phyloP scores from a whole-genome alignment of 148 eudicot species.

The Pharnaceum exiguum region DNA sequence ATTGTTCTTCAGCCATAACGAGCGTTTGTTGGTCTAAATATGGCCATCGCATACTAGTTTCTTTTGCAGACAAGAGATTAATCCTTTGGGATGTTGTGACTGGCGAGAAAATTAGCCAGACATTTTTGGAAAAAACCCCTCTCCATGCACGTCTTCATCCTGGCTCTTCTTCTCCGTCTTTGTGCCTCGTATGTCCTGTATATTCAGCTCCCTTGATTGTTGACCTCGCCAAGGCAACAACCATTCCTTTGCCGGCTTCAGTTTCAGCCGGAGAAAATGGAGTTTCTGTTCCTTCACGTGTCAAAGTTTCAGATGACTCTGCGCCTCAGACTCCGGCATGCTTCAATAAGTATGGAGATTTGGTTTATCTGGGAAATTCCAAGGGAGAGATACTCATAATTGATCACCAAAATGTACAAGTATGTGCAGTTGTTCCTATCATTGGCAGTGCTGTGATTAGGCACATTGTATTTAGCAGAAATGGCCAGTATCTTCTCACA shows the following conservation, averaged over 20 bases:
- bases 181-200: slow-evolving; percentile 80
- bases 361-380: slow-evolving; percentile 88
- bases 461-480: slow-evolving; percentile 70
- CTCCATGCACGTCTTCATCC: slow-evolving; percentile 83
- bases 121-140: slow-evolving; percentile 64
- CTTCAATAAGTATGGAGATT: slow-evolving; percentile 84
- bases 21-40: slow-evolving; percentile 93
- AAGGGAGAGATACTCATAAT: slow-evolving; percentile 90
- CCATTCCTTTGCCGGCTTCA: slow-evolving; percentile 64
- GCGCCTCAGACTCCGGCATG: slow-evolving; percentile 85
- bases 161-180: slow-evolving; percentile 65
- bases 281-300: slow-evolving; percentile 49
- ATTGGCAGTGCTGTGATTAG: slow-evolving; percentile 73
- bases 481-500: slow-evolving; percentile 81
- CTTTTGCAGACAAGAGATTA: slow-evolving; percentile 84
- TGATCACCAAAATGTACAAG: slow-evolving; percentile 43
- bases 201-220: slow-evolving; percentile 87
- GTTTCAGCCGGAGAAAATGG: slow-evolving; percentile 44
- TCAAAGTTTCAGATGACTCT: slow-evolving; percentile 72
- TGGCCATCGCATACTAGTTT: slow-evolving; percentile 76
- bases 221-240: slow-evolving; percentile 48
- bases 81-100: slow-evolving; percentile 88
- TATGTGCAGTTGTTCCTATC: slow-evolving; percentile 57
- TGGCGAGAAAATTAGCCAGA: slow-evolving; percentile 67
- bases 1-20: slow-evolving; percentile 69